Percentiles rank a stretch among this genome's conserved stretches.
phyloP scores from a whole-genome alignment of 1,139 yeast species.

The Pneumocystis wakefieldiae region DNA sequence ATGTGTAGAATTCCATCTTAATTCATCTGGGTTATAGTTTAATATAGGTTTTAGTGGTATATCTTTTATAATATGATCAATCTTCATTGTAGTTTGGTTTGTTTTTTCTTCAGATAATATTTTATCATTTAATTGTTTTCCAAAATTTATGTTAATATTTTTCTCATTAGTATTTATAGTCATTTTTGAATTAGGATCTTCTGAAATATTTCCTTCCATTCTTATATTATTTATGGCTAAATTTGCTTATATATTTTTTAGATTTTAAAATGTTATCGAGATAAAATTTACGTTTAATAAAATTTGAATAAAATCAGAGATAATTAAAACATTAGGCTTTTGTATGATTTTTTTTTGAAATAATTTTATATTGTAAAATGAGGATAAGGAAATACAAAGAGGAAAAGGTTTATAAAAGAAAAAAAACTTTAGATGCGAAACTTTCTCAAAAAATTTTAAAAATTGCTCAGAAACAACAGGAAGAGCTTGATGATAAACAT shows the following conservation, averaged over 20 bases:
- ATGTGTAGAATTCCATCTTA: constrained; percentile 10
- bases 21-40: constrained; percentile 2
- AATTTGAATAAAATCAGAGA: background rate
- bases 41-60: constrained; percentile 4
- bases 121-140: background rate
- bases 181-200: background rate
- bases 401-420: constrained; percentile 29
- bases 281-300: background rate
- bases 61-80: constrained; percentile 15
- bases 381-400: background rate
- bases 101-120: background rate
- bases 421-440: constrained; percentile 61
- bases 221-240: background rate
- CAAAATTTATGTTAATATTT: background rate
- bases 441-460: constrained; percentile 74
- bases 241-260: background rate
- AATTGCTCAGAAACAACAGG: constrained; percentile 83
- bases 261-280: background rate
- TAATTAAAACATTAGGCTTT: background rate
- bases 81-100: background rate
- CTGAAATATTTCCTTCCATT: background rate
- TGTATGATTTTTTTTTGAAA: background rate
- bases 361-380: background rate
- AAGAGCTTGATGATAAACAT: constrained; percentile 51
- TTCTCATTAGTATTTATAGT: background rate